Evolutionary conservation across 2,329 filamentous ascomycete genomes (phyloP), one percentile per base, ranked within the genome.

Genomic region (Pseudopyrenochaeta lycopersici): DNA sequence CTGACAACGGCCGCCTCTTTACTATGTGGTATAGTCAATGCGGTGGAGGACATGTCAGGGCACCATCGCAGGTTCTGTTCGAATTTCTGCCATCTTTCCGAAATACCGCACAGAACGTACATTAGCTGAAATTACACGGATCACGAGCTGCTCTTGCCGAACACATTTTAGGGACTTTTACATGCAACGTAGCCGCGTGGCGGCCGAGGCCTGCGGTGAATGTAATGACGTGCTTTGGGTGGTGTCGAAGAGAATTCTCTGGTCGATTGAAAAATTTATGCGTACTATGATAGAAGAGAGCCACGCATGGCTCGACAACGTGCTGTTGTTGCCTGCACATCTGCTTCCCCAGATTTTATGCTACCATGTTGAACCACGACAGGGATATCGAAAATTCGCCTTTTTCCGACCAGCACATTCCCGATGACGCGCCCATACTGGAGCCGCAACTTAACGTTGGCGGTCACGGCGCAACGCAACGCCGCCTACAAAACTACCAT

Each of bases 361-460:
- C 20, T 18, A 38, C 12, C 29, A 52, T 62, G 61, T 58, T 54
- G 14, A 36, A 62, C 39, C 49, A 51, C 30, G 49, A 36, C 5
- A 31, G 23, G 27, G 61, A 64, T 27, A 47, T 64, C 36, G 61
- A 64, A 23, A 54, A 50, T 27, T 52, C 46, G 43, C 54, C 57
- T 17, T 51, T 35, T 7, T 10, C 51, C 30, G 50, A 56, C 11
- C 45, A 54, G 17, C 38, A 53, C 43, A 27, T 41, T 23, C 35
- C 56, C 10, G 59, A 62, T n/a, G 36, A 54, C 31, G 48, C 58
- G 31, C 59, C 59, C 2, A 64, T 64, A 7, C 54, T 62, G 23
- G 58, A 62, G 40, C 58, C 61, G 30, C 56, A 56, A 23, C 49
- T 62, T n/a, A 60, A 62, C 42, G 61, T 64, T 14, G 61, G 61